phyloP scores from a whole-genome alignment of 1,139 yeast species.

The Pichia sp. region DNA sequence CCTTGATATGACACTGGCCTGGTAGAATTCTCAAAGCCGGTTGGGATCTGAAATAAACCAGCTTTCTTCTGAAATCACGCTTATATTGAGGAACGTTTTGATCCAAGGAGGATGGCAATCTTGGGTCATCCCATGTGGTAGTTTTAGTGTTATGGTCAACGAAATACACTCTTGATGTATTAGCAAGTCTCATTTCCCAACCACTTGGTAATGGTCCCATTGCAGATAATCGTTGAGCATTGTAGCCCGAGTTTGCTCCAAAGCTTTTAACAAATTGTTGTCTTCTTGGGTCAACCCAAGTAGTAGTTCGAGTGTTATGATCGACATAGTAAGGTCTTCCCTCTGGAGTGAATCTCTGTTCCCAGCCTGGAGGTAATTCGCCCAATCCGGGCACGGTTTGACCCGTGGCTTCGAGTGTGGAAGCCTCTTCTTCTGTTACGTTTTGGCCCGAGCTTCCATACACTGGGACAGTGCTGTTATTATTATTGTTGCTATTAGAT shows the following conservation, averaged over 20 bases:
- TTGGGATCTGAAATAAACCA: slow-evolving; percentile 95
- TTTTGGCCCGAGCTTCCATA: slow-evolving; percentile 36
- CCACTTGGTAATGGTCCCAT: slow-evolving; percentile 97
- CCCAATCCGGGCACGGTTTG: slow-evolving; percentile 95
- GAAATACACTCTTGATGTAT: slow-evolving; percentile 95
- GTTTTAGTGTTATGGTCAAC: slow-evolving; percentile 99
- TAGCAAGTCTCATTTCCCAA: slow-evolving; percentile 99
- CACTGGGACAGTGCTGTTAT: slow-evolving; percentile 8
- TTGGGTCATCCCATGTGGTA: slow-evolving; percentile 99
- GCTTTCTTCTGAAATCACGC: slow-evolving; percentile 97
- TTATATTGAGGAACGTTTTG: slow-evolving; percentile 98
- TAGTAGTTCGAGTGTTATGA: slow-evolving; percentile 96
- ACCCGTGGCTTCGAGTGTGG: slow-evolving; percentile 80
- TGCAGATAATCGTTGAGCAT: slow-evolving; percentile 98
- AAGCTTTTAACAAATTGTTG: slow-evolving; percentile 96
- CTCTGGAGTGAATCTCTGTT: slow-evolving; percentile 95
- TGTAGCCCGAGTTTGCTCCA: slow-evolving; percentile 81
- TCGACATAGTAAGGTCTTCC: slow-evolving; percentile 98
- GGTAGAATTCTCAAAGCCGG: slow-evolving; percentile 96
- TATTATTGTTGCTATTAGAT: slow-evolving; percentile 1
- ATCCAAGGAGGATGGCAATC: slow-evolving; percentile 93
- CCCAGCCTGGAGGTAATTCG: slow-evolving; percentile 98
- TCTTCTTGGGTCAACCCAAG: slow-evolving; percentile 99
- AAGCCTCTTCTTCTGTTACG: slow-evolving; percentile 43
- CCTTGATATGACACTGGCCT: slow-evolving; percentile 98